These are phyloP conservation scores for Globisporangium acanthophoron DNA, from an alignment of 352 stramenopile genomes.

Conservation along the genomic window DNA sequence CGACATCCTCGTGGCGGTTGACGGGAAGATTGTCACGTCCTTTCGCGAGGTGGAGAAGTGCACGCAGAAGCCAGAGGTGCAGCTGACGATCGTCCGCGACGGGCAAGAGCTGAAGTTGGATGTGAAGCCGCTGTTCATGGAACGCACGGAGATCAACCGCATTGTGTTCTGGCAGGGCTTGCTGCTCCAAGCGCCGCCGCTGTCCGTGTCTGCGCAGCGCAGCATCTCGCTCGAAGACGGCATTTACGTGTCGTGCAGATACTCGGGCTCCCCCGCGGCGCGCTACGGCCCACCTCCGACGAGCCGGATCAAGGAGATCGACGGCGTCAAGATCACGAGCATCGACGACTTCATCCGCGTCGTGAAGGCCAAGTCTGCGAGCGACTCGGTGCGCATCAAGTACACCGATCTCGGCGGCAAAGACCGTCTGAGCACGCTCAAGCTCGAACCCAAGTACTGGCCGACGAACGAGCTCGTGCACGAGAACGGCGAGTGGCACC, in stretches of 20 bases:
- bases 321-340: slow-evolving; percentile 79
- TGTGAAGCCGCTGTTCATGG: slow-evolving; percentile 76
- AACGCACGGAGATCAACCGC: slow-evolving; percentile 85
- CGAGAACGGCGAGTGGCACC: slow-evolving; percentile 74
- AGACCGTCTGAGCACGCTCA: slow-evolving; percentile 81
- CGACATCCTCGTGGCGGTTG: slow-evolving; percentile 83
- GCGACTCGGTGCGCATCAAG: slow-evolving; percentile 85
- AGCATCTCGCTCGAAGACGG: slow-evolving; percentile 80
- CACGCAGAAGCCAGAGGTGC: slow-evolving; percentile 70
- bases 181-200: slow-evolving; percentile 82
- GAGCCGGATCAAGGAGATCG: slow-evolving; percentile 88
- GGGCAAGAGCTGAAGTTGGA: slow-evolving; percentile 57
- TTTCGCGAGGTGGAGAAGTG: slow-evolving; percentile 84
- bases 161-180: slow-evolving; percentile 91
- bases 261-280: slow-evolving; percentile 82
- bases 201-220: slow-evolving; percentile 81
- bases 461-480: slow-evolving; percentile 83
- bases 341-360: slow-evolving; percentile 88
- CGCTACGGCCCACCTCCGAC: slow-evolving; percentile 86
- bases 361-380: slow-evolving; percentile 52
- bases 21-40: slow-evolving; percentile 77
- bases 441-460: slow-evolving; percentile 89
- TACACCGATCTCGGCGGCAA: slow-evolving; percentile 88
- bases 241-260: slow-evolving; percentile 85
- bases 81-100: slow-evolving; percentile 84